A percentile compares a stretch with the other conserved stretches of the same genome.
These are phyloP conservation scores for Lasiodiplodia gonubiensis DNA, from an alignment of 2,329 filamentous ascomycete genomes.

Conservation along the genomic window DNA sequence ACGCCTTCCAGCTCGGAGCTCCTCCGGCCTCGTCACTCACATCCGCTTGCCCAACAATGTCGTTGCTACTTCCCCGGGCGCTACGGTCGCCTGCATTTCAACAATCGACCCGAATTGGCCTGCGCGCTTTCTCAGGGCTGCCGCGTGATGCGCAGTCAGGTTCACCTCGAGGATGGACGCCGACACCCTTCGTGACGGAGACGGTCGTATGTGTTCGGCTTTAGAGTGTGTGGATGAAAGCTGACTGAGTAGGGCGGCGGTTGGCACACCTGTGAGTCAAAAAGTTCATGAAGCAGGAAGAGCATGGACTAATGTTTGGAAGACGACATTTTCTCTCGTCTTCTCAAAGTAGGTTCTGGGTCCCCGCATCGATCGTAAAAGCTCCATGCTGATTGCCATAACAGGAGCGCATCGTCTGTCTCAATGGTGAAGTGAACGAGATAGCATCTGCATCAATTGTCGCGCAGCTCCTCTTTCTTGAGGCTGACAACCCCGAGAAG, in stretches of 20 bases:
- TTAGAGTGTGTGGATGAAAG: conserved; percentile 20
- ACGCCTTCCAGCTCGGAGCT: conserved; percentile 13
- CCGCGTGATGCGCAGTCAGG: conserved; percentile 28
- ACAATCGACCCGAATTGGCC: conserved; percentile 30
- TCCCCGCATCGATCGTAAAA: not conserved
- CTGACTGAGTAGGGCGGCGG: conserved; percentile 54
- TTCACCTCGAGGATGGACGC: conserved; percentile 47
- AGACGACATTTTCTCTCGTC: conserved; percentile 54
- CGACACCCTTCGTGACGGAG: conserved; percentile 59
- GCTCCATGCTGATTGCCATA: not conserved
- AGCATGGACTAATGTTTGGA: conserved; percentile 16
- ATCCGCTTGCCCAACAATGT: conserved; percentile 35
- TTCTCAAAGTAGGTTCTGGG: conserved; percentile 44
- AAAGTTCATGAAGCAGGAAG: not conserved
- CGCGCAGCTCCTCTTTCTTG: conserved; percentile 94
- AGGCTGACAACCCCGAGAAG: conserved; percentile 93
- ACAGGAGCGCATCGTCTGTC: conserved; percentile 91
- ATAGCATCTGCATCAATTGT: conserved; percentile 91
- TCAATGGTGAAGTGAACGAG: conserved; percentile 92
- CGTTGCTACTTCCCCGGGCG: conserved; percentile 38
- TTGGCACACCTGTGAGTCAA: conserved; percentile 53
- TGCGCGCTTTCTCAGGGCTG: conserved; percentile 36
- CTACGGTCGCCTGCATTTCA: conserved; percentile 33
- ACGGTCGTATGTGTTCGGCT: conserved; percentile 47
- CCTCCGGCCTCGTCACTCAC: conserved; percentile 7